phyloP scores from a whole-genome alignment of 2,329 filamentous ascomycete species.

The Diaporthe sp. region DNA sequence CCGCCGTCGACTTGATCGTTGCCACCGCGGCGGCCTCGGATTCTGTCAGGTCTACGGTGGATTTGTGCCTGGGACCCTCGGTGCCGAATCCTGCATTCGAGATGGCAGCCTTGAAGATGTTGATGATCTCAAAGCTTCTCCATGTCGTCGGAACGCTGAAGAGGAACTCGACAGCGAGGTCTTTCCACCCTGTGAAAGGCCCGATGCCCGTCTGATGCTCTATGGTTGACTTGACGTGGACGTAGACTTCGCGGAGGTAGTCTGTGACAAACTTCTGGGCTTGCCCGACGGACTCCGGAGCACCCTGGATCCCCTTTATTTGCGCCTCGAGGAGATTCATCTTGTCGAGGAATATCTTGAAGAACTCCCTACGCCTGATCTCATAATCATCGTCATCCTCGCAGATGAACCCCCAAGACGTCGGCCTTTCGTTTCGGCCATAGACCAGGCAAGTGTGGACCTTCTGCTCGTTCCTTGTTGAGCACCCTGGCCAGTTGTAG shows the following conservation, averaged over 20 bases:
- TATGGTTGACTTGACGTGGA: conserved; percentile 57
- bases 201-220: conserved; percentile 51
- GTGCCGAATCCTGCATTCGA: conserved; percentile 59
- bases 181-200: conserved; percentile 52
- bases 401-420: conserved; percentile 65
- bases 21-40: conserved; percentile 60
- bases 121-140: conserved; percentile 59
- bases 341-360: conserved; percentile 65
- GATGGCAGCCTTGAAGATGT: conserved; percentile 60
- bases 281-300: conserved; percentile 52
- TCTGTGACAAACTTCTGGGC: conserved; percentile 60
- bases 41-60: conserved; percentile 57
- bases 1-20: conserved; percentile 54
- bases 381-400: conserved; percentile 54
- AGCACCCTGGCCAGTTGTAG: conserved; percentile 65
- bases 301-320: conserved; percentile 53
- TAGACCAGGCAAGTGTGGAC: conserved; percentile 64
- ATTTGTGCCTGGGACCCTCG: conserved; percentile 50
- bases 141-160: conserved; percentile 70
- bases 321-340: conserved; percentile 55
- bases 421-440: conserved; percentile 50
- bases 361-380: conserved; percentile 58
- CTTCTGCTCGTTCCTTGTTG: conserved; percentile 64
- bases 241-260: conserved; percentile 60
- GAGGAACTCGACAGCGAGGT: conserved; percentile 60